These are phyloP conservation scores for Poa pratensis DNA, from an alignment of 176 grass and related monocot species.

Conservation along the genomic window DNA sequence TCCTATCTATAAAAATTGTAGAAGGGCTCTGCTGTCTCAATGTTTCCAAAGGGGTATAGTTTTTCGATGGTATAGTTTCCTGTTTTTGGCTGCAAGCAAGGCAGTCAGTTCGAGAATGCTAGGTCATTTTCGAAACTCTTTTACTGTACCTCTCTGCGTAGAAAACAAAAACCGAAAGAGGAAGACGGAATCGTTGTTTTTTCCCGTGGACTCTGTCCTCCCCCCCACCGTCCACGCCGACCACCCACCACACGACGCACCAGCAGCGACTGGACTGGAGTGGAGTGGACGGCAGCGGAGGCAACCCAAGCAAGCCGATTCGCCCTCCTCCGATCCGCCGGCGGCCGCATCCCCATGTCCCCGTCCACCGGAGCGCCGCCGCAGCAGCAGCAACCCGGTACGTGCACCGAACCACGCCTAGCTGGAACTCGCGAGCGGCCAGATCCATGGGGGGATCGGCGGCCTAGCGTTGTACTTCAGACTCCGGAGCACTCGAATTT, in stretches of 20 bases:
- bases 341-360: slow-evolving; percentile 11
- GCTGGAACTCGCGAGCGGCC: neutral
- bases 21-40: no score
- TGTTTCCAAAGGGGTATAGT: no score
- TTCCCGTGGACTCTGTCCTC: neutral
- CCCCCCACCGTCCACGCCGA: slow-evolving; percentile 24
- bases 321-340: slow-evolving; percentile 10
- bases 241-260: neutral
- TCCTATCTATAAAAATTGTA: no score
- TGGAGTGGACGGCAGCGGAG: slow-evolving; percentile 28
- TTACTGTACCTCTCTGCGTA: neutral
- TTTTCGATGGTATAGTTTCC: no score
- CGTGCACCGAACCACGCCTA: neutral
- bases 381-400: slow-evolving; percentile 10
- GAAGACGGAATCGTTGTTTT: neutral
- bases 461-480: no score
- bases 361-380: slow-evolving; percentile 3
- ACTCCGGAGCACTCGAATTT: slow-evolving; percentile 1
- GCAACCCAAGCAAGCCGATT: slow-evolving; percentile 12
- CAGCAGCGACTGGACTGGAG: slow-evolving; percentile 30
- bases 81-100: no score
- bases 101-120: neutral
- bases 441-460: slow-evolving; percentile 18
- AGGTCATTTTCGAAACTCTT: neutral
- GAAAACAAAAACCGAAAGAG: neutral